These are phyloP conservation scores for Verticillium nonalfalfae DNA, from an alignment of 2,329 filamentous ascomycete genomes.

Conservation along the genomic window DNA sequence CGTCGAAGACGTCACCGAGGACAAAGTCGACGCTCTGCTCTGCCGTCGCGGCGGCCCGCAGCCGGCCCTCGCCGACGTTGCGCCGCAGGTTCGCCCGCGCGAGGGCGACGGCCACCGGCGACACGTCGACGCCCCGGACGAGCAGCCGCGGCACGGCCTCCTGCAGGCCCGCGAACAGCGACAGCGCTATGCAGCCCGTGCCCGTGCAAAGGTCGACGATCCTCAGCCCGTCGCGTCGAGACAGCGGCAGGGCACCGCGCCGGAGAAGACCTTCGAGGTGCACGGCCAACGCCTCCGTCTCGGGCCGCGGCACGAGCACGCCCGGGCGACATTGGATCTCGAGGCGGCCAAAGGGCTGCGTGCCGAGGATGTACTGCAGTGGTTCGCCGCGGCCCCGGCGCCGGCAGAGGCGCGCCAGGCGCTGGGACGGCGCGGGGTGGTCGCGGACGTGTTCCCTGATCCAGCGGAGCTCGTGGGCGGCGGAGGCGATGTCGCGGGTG, in stretches of 20 bases:
- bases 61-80: conserved; percentile 29
- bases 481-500: conserved; percentile 57
- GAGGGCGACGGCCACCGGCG: conserved; percentile 55
- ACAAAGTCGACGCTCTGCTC: conserved; percentile 33
- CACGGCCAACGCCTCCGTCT: conserved; percentile 64
- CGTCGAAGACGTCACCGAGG: conserved; percentile 42
- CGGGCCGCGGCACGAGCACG: conserved; percentile 79
- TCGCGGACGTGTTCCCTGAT: conserved; percentile 52
- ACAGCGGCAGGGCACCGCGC: background rate
- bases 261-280: conserved; percentile 39
- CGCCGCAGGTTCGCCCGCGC: conserved; percentile 56
- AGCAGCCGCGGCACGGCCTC: conserved; percentile 31
- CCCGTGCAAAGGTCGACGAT: conserved; percentile 87
- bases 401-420: conserved; percentile 31
- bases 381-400: conserved; percentile 59
- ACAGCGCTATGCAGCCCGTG: conserved; percentile 81
- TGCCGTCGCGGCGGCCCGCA: conserved; percentile 10
- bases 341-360: conserved; percentile 79
- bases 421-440: conserved; percentile 16
- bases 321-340: conserved; percentile 71
- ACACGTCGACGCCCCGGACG: conserved; percentile 71
- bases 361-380: conserved; percentile 83
- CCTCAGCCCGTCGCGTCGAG: conserved; percentile 31
- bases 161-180: conserved; percentile 59
- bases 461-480: conserved; percentile 68